phyloP scores from a whole-genome alignment of 768 basidiomycete genomes.

The Tylopilus subfusipes region DNA sequence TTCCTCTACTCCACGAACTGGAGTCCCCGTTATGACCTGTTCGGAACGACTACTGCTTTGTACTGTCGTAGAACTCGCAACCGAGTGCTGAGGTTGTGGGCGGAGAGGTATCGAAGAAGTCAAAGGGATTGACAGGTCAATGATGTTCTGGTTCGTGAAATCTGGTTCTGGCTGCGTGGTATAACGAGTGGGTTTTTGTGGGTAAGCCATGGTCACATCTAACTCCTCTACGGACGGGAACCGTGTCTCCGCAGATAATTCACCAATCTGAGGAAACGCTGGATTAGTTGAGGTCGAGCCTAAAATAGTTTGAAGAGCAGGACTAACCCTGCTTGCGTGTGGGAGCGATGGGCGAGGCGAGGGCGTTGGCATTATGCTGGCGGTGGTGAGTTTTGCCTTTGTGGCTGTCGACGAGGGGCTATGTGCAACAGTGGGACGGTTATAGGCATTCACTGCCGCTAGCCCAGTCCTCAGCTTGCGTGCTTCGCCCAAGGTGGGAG shows the following conservation, averaged over 20 bases:
- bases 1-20: constrained; percentile 42
- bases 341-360: constrained; percentile 30
- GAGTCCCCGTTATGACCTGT: constrained; percentile 52
- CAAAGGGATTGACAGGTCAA: constrained; percentile 23
- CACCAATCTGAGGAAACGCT: constrained; percentile 36
- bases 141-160: constrained; percentile 13
- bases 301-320: constrained; percentile 23
- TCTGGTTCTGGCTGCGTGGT: constrained; percentile 15
- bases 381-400: constrained; percentile 19
- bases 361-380: constrained; percentile 21
- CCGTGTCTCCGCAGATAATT: constrained; percentile 59
- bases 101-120: constrained; percentile 23
- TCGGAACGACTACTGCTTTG: constrained; percentile 50
- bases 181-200: constrained; percentile 22
- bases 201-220: constrained; percentile 48
- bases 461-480: constrained; percentile 68
- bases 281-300: constrained; percentile 37
- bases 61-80: constrained; percentile 6
- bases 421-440: constrained; percentile 14
- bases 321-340: constrained; percentile 8
- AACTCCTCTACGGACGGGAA: constrained; percentile 89
- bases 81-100: constrained; percentile 18
- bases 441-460: constrained; percentile 46
- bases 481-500: constrained; percentile 74
- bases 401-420: constrained; percentile 13